Base-by-base conservation (phyloP, 805 yeast species). In the Hagleromyces aurorensis region DNA sequence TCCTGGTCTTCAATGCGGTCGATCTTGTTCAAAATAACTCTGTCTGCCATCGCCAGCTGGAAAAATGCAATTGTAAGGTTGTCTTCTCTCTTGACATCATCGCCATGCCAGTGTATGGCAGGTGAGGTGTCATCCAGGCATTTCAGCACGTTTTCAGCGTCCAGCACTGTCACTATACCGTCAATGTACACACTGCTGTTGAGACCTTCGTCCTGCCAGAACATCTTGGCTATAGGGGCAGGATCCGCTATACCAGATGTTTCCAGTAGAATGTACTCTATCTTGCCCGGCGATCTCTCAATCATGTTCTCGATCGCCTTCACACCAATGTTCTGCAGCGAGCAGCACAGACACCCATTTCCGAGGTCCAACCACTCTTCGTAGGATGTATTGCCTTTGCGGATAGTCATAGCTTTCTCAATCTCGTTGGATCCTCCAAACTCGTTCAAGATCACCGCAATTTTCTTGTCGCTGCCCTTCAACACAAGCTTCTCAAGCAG, bases 171-270 rank as follows among this genome's bases (percentile, higher is more conserved):
- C 9, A 91, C 70, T 4, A 89, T 84, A 0, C 95, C 95, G 55
- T 89, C 97, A 18, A 91, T 78, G 52, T 83, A 82, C 2, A 91
- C 85, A 42, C 76, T 78, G 4, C 94, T 77, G 10, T 78, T 69
- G 34, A 91, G 63, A 0, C 87, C 96, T 14, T 83, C 89, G 53
- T 91, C 98, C 17, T 87, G 67, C 98, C 98, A 91, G 57, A 91
- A 91, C 96, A 89, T 89, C 40, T 77, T 73, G 4, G 96, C 96
- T 16, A 91, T 85, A 0, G 97, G 97, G 0, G 87, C 96, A 0
- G 98, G 98, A 50, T 91, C 97, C 0, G 98, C 98, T 10, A 91
- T 69, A 0, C 98, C 98, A 0, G 95, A 85, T 0, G 98, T 91
- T 51, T 91, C 98, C 30, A 91, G 61, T 14, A 91, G 54, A n/a